Base-by-base conservation (phyloP, 805 yeast genomes). In the Candida corydali region DNA sequence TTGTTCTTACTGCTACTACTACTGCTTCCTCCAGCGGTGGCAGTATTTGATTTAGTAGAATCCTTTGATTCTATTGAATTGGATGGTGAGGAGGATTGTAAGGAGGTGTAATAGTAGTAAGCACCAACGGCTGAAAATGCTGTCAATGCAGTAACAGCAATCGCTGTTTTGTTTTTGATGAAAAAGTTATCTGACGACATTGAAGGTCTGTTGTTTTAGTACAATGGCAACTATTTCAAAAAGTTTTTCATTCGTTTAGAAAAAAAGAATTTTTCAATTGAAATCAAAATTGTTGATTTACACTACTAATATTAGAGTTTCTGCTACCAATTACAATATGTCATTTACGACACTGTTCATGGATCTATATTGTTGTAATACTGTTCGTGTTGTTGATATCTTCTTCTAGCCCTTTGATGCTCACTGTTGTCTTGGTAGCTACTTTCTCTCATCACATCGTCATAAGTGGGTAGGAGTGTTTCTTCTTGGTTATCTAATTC, bases 101-200 rank as follows among this genome's bases (percentile, higher is more conserved):
- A 62, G 41, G 64, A 59, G 37, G 59, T 60, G 46, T 60, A 63
- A 45, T 67, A 69, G 48, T 71, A 74, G 48, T 74, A 78, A 8
- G 85, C 82, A 38, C 82, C 79, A 24, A 75, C 73, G 20, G 81
- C 86, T 26, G 81, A 72, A 35, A 77, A 73, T 41, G 78, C 76
- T 34, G 83, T 83, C 43, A 79, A 73, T 6, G 79, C 74, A 8
- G 86, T 69, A 31, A 82, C 74, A 22, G 77, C 63, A 37, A 83
- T 70, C 27, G 82, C 84, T n/a, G 76, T 64, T 57, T 73, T 81
- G 65, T 82, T 75, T 46, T 70, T 61, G 34, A 69, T 61, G 39
- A 75, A 62, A 52, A 75, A 74, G 34, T 48, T 47, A 31, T 42
- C 45, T 15, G 54, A 44, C 54, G 50, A 48, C 8, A 22, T 22